Evolutionary conservation across 768 basidiomycete genomes (phyloP), one percentile per base, ranked within the genome.

Genomic region (Fomitopsis serialis): DNA sequence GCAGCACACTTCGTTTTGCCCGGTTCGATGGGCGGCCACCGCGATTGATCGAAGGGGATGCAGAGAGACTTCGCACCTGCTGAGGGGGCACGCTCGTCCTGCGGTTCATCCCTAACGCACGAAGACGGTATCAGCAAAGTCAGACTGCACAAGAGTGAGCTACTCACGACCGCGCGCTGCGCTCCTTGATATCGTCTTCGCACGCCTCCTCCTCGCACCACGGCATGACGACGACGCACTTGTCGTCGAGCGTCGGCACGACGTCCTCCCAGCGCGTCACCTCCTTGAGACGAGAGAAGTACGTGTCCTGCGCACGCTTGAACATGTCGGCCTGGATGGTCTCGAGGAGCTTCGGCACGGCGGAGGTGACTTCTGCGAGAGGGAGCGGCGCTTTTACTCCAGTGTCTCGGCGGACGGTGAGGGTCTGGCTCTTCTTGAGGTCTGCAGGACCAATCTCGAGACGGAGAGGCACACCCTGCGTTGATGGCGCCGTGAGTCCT

Each of bases 121-220:
- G 51, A 24, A 23, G 22, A 23, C 22, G 48, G 7, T 42, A 2
- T 19, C 13, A 40, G 11, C 24, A 15, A 50, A 22, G 25, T 51
- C 44, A 40, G 23, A 53, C 24, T 54, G 50, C n/a, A 21, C 51
- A 10, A 55, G 54, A 56, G 24, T 19, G 72, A 6, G 22, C 10
- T 11, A 74, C 79, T 76, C 70, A 95, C 91, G 87, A 82, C 68
- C 83, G 77, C 53, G 84, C 92, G 65, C 87, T 92, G 57, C 90
- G 78, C 63, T 98, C 93, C 76, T 99, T 98, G 78, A 99, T 98
- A 63, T 94, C 91, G 67, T 99, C 96, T 70, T 99, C 97, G 65
- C 97, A 99, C 13, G 77, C 78, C 66, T 90, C 91, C 19, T 74
- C 79, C 70, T 98, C 93, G 70, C 97, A 98, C 97, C 97, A 99